Evolutionary conservation across 2,329 filamentous ascomycete genomes (phyloP), one percentile per base, ranked within the genome.

Genomic region (Aspergillus melleus): DNA sequence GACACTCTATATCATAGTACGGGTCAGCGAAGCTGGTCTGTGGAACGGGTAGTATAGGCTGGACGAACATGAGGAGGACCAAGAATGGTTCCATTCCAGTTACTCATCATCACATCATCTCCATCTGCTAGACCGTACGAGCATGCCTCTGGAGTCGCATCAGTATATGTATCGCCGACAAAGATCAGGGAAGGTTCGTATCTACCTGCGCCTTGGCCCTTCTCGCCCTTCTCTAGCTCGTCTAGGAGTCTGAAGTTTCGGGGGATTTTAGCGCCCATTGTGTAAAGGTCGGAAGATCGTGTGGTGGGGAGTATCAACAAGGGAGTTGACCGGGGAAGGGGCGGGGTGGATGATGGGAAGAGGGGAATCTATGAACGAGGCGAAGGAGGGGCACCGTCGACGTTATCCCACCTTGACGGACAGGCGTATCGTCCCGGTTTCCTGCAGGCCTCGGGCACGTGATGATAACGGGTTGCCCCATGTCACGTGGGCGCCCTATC

Each of bases 221-320:
- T 99, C 83, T 99, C 95, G 73, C 95, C 95, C 83, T 98, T 98
- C 83, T 99, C 95, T 20, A 99, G 85, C 87, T 99, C 95, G 78
- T 97, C 95, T 59, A 99, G 84, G 67, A 99, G 86, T 74, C 94
- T 89, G 77, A 99, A 99, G 82, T 98, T 98, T 76, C 95, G 87
- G 63, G 95, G 95, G 59, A 99, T 86, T 79, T 96, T 92, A 60
- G 90, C 88, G 59, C 81, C 76, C 85, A 88, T 88, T 54, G 26
- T 70, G 59, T 20, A 16, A 22, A 32, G 42, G 32, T 47, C 16
- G 11, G 26, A 20, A 44, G 9, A 2, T 10, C 4, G 10, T 44
- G 12, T 52, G 52, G 11, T 46, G 39, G 11, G 52, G 44, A 36
- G 24, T 47, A 24, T 47, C 20, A 6, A 47, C 47, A 22, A 29